phyloP scores from a whole-genome alignment of 768 basidiomycete genomes.

The Amanita muscaria region DNA sequence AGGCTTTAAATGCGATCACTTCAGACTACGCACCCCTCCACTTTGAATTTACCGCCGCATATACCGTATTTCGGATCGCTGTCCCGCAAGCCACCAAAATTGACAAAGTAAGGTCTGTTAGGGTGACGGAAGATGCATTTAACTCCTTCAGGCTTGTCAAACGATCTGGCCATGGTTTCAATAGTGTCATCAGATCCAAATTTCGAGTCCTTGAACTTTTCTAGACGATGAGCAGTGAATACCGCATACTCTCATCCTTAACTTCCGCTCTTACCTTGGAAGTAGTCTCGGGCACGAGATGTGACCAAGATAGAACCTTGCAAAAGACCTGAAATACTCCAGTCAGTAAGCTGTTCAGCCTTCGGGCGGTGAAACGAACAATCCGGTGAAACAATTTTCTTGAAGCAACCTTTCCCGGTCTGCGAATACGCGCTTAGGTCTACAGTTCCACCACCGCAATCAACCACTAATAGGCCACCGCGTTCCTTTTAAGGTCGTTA shows the following conservation, averaged over 20 bases:
- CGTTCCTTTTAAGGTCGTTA: background rate
- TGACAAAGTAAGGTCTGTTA: conserved; percentile 34
- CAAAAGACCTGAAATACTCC: background rate
- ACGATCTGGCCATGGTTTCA: conserved; percentile 21
- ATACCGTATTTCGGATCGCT: conserved; percentile 32
- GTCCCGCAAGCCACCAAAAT: conserved; percentile 35
- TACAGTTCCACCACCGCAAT: conserved; percentile 7
- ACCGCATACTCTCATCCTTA: background rate
- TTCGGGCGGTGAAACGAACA: background rate
- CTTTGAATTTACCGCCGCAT: conserved; percentile 27
- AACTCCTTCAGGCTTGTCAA: conserved; percentile 37
- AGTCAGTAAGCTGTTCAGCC: background rate
- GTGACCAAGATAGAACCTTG: conserved; percentile 2
- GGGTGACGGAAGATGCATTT: conserved; percentile 29
- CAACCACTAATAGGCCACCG: background rate
- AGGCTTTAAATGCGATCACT: background rate
- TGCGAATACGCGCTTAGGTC: conserved; percentile 5
- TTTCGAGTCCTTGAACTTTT: background rate
- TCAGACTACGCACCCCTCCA: background rate
- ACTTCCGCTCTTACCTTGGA: background rate
- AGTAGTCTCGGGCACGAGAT: background rate
- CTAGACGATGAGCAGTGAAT: background rate
- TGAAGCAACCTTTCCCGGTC: background rate
- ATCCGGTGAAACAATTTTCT: conserved; percentile 1
- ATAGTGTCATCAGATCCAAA: conserved; percentile 28